Evolutionary conservation across 2,329 filamentous ascomycete genomes (phyloP).

Genomic region (Claviceps capensis): DNA sequence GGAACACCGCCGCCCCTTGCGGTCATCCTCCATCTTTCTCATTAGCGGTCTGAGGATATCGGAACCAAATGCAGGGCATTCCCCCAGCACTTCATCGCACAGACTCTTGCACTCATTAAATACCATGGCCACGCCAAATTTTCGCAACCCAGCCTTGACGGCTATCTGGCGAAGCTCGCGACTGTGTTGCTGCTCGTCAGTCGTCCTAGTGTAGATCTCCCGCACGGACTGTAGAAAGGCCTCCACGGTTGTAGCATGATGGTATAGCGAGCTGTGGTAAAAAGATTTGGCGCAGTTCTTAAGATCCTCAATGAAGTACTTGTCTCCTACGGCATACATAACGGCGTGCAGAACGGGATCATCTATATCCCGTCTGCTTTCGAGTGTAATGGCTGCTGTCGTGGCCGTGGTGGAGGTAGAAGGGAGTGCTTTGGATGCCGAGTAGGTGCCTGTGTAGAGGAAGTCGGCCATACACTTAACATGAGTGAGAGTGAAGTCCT

Average conservation of each 20-base stretch:
- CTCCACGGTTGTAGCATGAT: not conserved
- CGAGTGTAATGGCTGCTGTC: not conserved
- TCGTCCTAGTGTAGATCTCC: not conserved
- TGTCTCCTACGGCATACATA: not conserved
- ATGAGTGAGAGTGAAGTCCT: not conserved
- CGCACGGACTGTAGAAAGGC: not conserved
- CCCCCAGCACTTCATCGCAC: not conserved
- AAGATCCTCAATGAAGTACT: not conserved
- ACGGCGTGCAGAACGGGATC: slow-evolving; percentile 1
- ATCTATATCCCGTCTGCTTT: not conserved
- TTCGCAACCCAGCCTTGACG: not conserved
- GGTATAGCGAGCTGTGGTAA: not conserved
- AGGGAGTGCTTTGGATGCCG: not conserved
- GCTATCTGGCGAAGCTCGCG: not conserved
- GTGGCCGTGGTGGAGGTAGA: not conserved
- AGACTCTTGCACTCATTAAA: not conserved
- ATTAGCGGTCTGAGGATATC: slow-evolving; percentile 1
- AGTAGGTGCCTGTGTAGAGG: not conserved
- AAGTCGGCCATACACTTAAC: not conserved
- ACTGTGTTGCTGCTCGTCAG: not conserved
- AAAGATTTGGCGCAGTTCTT: not conserved
- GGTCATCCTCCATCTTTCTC: slow-evolving; percentile 1
- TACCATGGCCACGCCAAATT: not conserved
- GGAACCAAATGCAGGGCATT: not conserved
- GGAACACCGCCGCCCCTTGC: not conserved